phyloP scores from a whole-genome alignment of 352 stramenopile genomes.

The Globisporangium middletonii region DNA sequence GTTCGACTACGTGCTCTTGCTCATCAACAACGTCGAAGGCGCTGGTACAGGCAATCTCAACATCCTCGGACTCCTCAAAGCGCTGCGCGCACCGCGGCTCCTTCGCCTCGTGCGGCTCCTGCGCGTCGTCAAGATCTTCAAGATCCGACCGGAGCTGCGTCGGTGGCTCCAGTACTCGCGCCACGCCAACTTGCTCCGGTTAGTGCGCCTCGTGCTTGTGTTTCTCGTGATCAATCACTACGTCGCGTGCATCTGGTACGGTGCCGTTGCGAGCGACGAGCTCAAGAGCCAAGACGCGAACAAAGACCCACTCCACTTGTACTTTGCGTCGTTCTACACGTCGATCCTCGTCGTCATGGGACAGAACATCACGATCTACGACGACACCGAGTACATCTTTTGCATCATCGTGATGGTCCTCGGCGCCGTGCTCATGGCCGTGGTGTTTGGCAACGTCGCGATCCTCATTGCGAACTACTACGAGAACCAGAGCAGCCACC shows the following conservation, averaged over 20 bases:
- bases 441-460: slow-evolving; percentile 84
- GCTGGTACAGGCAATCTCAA: slow-evolving; percentile 36
- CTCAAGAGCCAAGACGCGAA: slow-evolving; percentile 30
- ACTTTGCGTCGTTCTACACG: slow-evolving; percentile 63
- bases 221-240: slow-evolving; percentile 81
- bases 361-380: slow-evolving; percentile 64
- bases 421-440: slow-evolving; percentile 72
- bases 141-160: slow-evolving; percentile 61
- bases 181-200: slow-evolving; percentile 64
- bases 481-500: slow-evolving; percentile 73
- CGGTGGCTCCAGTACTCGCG: slow-evolving; percentile 81
- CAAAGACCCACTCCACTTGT: slow-evolving; percentile 30
- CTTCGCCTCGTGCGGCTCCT: slow-evolving; percentile 65
- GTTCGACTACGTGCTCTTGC: slow-evolving; percentile 56
- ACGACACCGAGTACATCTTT: slow-evolving; percentile 71
- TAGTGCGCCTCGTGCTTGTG: slow-evolving; percentile 54
- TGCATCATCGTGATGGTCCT: slow-evolving; percentile 64
- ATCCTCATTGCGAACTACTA: slow-evolving; percentile 86
- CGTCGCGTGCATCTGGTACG: slow-evolving; percentile 74
- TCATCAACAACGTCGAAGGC: slow-evolving; percentile 39
- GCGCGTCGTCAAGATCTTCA: slow-evolving; percentile 64
- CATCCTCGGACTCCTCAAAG: slow-evolving; percentile 63
- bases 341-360: slow-evolving; percentile 74
- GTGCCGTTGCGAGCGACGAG: slow-evolving; percentile 44
- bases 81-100: slow-evolving; percentile 54